A percentile compares a stretch with the other conserved stretches of the same genome.
Evolutionary conservation across 495 filamentous ascomycete species (phyloP).

Genomic region (Neurospora cerealis): DNA sequence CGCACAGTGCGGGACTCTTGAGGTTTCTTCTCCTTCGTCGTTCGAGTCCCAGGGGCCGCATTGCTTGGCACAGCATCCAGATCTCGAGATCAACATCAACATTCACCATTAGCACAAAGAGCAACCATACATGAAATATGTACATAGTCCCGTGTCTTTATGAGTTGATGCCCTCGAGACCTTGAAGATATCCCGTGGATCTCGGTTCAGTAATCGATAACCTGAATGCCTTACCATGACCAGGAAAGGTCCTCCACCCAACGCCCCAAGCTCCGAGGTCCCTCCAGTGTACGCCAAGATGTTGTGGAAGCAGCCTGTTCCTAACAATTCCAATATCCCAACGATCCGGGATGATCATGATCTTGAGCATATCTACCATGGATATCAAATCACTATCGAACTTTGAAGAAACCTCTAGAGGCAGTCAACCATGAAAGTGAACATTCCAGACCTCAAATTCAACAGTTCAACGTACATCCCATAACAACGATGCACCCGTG

Average conservation of each 20-base stretch:
- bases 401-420: not conserved
- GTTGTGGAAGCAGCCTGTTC: not conserved
- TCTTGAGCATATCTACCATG: not conserved
- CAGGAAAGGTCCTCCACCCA: not conserved
- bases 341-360: not conserved
- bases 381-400: not conserved
- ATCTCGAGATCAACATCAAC: not conserved
- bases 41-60: not conserved
- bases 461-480: not conserved
- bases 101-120: not conserved
- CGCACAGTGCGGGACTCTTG: not conserved
- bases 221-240: not conserved
- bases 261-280: not conserved
- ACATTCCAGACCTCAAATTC: not conserved
- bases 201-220: not conserved
- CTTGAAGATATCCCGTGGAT: not conserved
- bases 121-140: not conserved
- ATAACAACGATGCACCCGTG: not conserved
- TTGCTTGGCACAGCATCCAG: not conserved
- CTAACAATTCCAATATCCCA: not conserved
- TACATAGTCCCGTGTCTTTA: not conserved
- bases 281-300: not conserved
- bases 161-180: not conserved
- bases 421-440: not conserved
- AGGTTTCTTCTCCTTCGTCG: not conserved